Conservation (phyloP, 352 stramenopile species). For the Saprolegnia diclina region DNA sequence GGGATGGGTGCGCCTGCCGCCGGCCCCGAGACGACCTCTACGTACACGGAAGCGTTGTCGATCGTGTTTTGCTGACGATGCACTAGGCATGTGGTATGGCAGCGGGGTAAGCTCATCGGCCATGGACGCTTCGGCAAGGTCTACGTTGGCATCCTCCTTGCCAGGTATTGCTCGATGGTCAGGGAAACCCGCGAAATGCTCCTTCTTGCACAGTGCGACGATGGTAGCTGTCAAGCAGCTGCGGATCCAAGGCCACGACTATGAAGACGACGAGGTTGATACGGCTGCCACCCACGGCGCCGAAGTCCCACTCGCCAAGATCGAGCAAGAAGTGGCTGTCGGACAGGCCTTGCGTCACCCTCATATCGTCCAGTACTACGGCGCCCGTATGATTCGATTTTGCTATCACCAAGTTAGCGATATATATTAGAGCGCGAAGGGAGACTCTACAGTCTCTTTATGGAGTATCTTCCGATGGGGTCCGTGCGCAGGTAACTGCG, state of each 20-base stretch:
- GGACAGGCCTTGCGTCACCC: constrained; percentile 45
- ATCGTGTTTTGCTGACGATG: too few relatives aligned
- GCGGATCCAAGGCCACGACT: constrained; percentile 65
- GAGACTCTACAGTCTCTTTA: constrained; percentile 63
- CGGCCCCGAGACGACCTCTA: too few relatives aligned
- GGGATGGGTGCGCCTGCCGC: too few relatives aligned
- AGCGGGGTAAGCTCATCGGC: constrained; percentile 55
- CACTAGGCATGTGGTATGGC: constrained; percentile 37
- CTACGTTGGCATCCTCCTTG: constrained; percentile 55
- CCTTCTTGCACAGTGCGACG: constrained; percentile 43
- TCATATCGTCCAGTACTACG: constrained; percentile 57
- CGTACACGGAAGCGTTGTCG: too few relatives aligned
- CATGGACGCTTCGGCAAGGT: constrained; percentile 69
- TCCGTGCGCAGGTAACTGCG: constrained; percentile 54
- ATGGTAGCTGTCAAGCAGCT: constrained; percentile 87
- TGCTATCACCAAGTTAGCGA: neutral
- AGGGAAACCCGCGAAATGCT: too few relatives aligned
- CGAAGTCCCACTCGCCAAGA: constrained; percentile 44
- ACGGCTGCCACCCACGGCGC: constrained; percentile 48
- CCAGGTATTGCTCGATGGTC: constrained; percentile 34
- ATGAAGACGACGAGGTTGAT: constrained; percentile 61
- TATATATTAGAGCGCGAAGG: constrained; percentile 41
- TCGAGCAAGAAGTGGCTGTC: constrained; percentile 53
- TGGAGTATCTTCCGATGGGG: constrained; percentile 80
- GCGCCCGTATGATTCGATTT: constrained; percentile 36